Percentiles rank a stretch among this genome's conserved stretches.
These are phyloP conservation scores for Plasmodium ovale DNA, from an alignment of 169 alveolate genomes.

Conservation along the genomic window DNA sequence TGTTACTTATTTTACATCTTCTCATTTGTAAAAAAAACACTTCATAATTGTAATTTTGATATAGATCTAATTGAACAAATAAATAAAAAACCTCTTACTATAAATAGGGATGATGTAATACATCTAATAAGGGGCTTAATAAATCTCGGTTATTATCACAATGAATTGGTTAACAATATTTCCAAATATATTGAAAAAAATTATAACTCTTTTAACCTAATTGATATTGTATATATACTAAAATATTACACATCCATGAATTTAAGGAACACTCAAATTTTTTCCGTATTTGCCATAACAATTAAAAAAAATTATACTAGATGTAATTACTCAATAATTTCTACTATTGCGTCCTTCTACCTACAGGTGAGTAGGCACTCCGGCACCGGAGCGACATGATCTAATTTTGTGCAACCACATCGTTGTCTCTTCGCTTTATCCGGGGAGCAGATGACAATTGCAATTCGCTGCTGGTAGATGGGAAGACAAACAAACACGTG, in stretches of 20 bases:
- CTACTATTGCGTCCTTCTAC: constrained; percentile 53
- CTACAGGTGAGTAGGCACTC: constrained; percentile 26
- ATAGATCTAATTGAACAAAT: constrained; percentile 29
- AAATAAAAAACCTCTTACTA: constrained; percentile 16
- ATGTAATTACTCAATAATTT: constrained; percentile 19
- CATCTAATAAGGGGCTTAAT: constrained; percentile 42
- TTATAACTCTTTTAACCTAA: constrained; percentile 32
- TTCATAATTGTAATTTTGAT: constrained; percentile 19
- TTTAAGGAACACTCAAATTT: constrained; percentile 29
- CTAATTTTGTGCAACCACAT: background rate
- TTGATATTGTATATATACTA: constrained; percentile 65
- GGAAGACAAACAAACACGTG: too few species aligned
- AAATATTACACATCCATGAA: constrained; percentile 56
- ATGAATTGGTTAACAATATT: constrained; percentile 53
- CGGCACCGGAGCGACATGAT: background rate
- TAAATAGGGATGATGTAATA: constrained; percentile 45
- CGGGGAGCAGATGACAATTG: too few species aligned
- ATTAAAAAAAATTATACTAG: constrained; percentile 34
- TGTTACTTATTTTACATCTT: constrained; percentile 57
- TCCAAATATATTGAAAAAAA: constrained; percentile 44
- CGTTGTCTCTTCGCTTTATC: background rate
- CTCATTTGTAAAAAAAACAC: constrained; percentile 35
- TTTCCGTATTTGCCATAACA: constrained; percentile 45
- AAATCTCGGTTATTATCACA: constrained; percentile 50
- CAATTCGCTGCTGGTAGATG: too few species aligned